Evolutionary conservation across 2,329 filamentous ascomycete genomes (phyloP).

Genomic region (Aspergillus aculeatus): DNA sequence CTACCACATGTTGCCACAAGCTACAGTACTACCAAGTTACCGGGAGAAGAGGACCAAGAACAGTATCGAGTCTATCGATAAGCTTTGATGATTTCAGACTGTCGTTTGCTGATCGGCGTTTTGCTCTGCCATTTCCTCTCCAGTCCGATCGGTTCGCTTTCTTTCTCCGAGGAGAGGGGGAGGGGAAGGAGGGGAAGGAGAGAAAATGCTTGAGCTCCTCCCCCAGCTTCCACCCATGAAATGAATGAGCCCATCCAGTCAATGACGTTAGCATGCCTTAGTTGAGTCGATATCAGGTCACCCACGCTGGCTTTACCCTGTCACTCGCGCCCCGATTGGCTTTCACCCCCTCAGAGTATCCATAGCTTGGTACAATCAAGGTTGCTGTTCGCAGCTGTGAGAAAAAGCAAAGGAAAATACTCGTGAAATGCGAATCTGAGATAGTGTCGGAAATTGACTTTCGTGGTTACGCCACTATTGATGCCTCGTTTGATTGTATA

Average conservation of each 20-base stretch:
- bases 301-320: too few relatives aligned
- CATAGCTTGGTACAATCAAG: too few relatives aligned
- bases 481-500: not conserved
- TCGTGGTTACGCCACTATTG: conserved; percentile 14
- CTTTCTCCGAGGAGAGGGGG: not conserved
- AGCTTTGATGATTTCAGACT: not conserved
- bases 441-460: conserved; percentile 10
- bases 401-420: not conserved
- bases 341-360: too few relatives aligned
- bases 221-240: not conserved
- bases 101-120: not conserved
- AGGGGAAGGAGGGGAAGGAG: too few relatives aligned
- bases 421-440: not conserved
- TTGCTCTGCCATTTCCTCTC: not conserved
- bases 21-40: too few relatives aligned
- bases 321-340: too few relatives aligned
- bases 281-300: too few relatives aligned
- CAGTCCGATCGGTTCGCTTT: not conserved
- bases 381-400: too few relatives aligned
- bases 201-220: not conserved
- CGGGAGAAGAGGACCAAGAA: too few relatives aligned
- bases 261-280: not conserved
- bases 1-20: not conserved
- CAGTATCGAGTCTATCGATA: not conserved
- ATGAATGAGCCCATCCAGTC: not conserved